Evolutionary conservation across 2,329 filamentous ascomycete genomes (phyloP).

Genomic region (Karstenula rhodostoma): DNA sequence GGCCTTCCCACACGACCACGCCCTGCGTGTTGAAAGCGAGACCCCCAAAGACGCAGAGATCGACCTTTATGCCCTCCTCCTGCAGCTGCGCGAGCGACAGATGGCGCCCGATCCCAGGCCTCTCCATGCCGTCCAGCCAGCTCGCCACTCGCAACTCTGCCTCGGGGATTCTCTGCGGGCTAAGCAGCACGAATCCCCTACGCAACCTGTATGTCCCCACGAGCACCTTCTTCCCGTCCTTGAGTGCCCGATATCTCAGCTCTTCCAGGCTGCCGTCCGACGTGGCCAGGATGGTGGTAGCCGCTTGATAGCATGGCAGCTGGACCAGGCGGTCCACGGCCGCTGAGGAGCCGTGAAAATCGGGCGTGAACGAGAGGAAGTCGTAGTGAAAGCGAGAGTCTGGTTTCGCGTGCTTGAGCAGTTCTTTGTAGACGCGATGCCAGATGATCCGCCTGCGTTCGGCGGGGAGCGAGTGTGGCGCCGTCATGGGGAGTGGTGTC

Average conservation of each 20-base stretch:
- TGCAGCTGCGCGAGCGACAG: conserved; percentile 49
- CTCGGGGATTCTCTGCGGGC: conserved; percentile 44
- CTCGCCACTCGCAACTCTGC: conserved; percentile 44
- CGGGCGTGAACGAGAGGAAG: conserved; percentile 54
- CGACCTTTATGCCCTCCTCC: conserved; percentile 37
- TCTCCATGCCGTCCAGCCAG: conserved; percentile 57
- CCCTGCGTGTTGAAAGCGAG: conserved; percentile 52
- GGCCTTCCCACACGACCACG: conserved; percentile 52
- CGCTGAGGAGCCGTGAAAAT: conserved; percentile 50
- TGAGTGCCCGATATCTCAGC: conserved; percentile 49
- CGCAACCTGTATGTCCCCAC: conserved; percentile 54
- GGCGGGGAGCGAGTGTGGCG: conserved; percentile 18
- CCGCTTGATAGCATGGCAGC: conserved; percentile 44
- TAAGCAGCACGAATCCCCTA: conserved; percentile 53
- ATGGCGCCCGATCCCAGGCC: conserved; percentile 41
- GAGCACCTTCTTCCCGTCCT: conserved; percentile 52
- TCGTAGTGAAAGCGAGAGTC: conserved; percentile 56
- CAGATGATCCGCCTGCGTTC: conserved; percentile 33
- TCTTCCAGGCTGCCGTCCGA: conserved; percentile 57
- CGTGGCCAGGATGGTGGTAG: conserved; percentile 50
- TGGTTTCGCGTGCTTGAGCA: conserved; percentile 51
- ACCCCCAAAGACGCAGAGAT: conserved; percentile 52
- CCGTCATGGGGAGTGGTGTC: conserved; percentile 23
- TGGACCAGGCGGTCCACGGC: conserved; percentile 44
- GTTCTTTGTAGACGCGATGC: conserved; percentile 44